Evolutionary conservation across 352 stramenopile genomes (phyloP).

Genomic region (Phytophthora sp.): DNA sequence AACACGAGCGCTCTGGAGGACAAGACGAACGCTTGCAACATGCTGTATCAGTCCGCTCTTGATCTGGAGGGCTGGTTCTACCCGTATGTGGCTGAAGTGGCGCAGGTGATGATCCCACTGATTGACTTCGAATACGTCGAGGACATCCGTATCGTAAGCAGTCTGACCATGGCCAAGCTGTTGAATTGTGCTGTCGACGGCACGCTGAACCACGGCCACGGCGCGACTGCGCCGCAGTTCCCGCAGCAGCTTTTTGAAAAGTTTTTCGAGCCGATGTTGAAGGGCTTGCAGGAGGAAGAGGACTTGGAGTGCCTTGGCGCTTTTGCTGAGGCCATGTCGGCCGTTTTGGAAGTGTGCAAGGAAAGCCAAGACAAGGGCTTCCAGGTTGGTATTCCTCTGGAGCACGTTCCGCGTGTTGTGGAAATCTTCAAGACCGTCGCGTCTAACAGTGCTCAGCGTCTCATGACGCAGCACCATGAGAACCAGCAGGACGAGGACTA

Average conservation of each 20-base stretch:
- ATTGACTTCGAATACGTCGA: slow-evolving; percentile 88
- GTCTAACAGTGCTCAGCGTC: slow-evolving; percentile 63
- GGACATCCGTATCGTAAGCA: slow-evolving; percentile 82
- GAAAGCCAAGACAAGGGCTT: slow-evolving; percentile 79
- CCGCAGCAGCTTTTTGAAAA: slow-evolving; percentile 85
- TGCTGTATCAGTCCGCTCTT: slow-evolving; percentile 88
- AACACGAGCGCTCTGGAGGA: slow-evolving; percentile 88
- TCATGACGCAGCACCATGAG: slow-evolving; percentile 61
- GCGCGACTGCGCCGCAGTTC: slow-evolving; percentile 60
- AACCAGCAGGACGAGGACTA: slow-evolving; percentile 85
- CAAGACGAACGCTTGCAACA: slow-evolving; percentile 89
- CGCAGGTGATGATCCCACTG: slow-evolving; percentile 77
- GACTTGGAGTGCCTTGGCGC: slow-evolving; percentile 82
- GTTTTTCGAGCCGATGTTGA: slow-evolving; percentile 78
- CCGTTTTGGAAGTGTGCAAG: slow-evolving; percentile 82
- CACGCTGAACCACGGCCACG: slow-evolving; percentile 68
- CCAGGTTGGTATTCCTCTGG: slow-evolving; percentile 65
- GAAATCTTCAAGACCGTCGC: slow-evolving; percentile 78
- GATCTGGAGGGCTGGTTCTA: slow-evolving; percentile 86
- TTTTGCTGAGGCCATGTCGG: slow-evolving; percentile 77
- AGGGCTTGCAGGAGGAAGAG: slow-evolving; percentile 73
- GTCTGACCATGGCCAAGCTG: slow-evolving; percentile 77
- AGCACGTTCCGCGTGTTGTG: slow-evolving; percentile 72
- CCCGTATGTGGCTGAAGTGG: slow-evolving; percentile 80
- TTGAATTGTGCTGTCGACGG: slow-evolving; percentile 77